Evolutionary conservation across 106 monocot species (phyloP).

Genomic region (Apostasia ramifera): DNA sequence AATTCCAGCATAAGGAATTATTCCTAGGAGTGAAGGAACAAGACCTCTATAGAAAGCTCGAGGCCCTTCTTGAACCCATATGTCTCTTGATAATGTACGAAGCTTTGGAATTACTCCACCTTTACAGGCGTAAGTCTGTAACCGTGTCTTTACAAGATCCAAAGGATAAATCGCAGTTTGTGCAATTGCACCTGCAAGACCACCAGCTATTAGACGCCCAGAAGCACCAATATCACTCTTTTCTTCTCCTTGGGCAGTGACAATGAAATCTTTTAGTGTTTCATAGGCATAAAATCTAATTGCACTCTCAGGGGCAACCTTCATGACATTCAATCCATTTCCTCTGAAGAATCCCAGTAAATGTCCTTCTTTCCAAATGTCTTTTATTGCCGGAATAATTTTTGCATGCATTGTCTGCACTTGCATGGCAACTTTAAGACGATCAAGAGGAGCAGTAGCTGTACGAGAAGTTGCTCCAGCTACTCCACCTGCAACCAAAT

Average conservation of each 20-base stretch:
- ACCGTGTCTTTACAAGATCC: slow-evolving; percentile 86
- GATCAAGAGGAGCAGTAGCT: slow-evolving; percentile 87
- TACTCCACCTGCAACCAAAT: slow-evolving; percentile 87
- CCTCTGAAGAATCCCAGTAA: slow-evolving; percentile 72
- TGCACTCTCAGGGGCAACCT: slow-evolving; percentile 93
- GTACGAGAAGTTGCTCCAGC: slow-evolving; percentile 94
- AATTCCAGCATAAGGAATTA: slow-evolving; percentile 96
- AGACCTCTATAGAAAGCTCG: slow-evolving; percentile 87
- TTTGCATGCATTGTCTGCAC: slow-evolving; percentile 52
- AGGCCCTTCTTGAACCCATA: slow-evolving; percentile 85
- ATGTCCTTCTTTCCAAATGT: slow-evolving; percentile 71
- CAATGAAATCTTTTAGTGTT: slow-evolving; percentile 70
- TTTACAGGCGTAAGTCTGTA: slow-evolving; percentile 59
- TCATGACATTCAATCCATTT: slow-evolving; percentile 90
- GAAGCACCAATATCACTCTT: slow-evolving; percentile 71
- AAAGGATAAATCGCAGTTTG: slow-evolving; percentile 92
- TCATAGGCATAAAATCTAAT: slow-evolving; percentile 91
- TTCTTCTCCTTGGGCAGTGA: slow-evolving; percentile 44
- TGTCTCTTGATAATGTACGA: slow-evolving; percentile 56
- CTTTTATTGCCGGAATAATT: slow-evolving; percentile 56
- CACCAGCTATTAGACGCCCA: slow-evolving; percentile 77
- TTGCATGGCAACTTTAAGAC: slow-evolving; percentile 84
- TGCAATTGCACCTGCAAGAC: slow-evolving; percentile 84
- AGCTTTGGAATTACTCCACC: slow-evolving; percentile 60
- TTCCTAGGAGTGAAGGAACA: slow-evolving; percentile 82